Percentiles rank a stretch among this genome's conserved stretches.
phyloP scores from a whole-genome alignment of 2,329 filamentous ascomycete genomes.

The Triangularia setosa region DNA sequence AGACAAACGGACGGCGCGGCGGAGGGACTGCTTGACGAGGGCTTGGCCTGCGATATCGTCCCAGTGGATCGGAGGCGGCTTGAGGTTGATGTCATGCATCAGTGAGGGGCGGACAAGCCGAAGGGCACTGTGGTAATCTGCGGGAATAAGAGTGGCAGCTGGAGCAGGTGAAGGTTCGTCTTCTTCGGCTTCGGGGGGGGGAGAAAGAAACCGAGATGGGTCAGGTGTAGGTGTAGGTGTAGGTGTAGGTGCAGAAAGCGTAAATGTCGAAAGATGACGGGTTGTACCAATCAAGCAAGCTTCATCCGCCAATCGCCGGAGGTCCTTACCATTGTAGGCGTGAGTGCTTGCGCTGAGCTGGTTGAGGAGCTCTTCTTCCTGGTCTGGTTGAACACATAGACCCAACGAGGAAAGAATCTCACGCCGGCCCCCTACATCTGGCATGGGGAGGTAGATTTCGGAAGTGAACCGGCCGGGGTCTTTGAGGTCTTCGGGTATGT shows the following conservation, averaged over 20 bases:
- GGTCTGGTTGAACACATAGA: constrained; percentile 43
- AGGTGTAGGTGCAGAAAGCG: constrained; percentile 31
- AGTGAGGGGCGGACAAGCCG: constrained; percentile 71
- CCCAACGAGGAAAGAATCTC: constrained; percentile 67
- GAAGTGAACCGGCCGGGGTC: constrained; percentile 60
- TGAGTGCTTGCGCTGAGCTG: constrained; percentile 72
- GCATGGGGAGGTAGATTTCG: constrained; percentile 72
- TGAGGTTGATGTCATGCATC: constrained; percentile 84
- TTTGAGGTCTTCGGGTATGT: constrained; percentile 67
- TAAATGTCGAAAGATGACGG: constrained; percentile 17
- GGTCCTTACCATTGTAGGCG: constrained; percentile 78
- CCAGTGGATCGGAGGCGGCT: constrained; percentile 83
- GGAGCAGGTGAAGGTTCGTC: constrained; percentile 10
- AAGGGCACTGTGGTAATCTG: constrained; percentile 64
- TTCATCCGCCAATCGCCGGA: constrained; percentile 59
- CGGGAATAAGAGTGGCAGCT: constrained; percentile 30
- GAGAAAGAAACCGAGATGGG: constrained; percentile 1
- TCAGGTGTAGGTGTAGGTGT: constrained; percentile 32
- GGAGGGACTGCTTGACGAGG: constrained; percentile 62
- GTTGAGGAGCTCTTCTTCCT: constrained; percentile 50
- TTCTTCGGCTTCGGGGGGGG: constrained; percentile 18
- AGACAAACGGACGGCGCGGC: constrained; percentile 45
- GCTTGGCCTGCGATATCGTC: constrained; percentile 83
- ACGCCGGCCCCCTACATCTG: constrained; percentile 64
- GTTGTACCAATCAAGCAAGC: constrained; percentile 36